phyloP scores from a whole-genome alignment of 768 basidiomycete genomes.

The Mycena albidolilacea region DNA sequence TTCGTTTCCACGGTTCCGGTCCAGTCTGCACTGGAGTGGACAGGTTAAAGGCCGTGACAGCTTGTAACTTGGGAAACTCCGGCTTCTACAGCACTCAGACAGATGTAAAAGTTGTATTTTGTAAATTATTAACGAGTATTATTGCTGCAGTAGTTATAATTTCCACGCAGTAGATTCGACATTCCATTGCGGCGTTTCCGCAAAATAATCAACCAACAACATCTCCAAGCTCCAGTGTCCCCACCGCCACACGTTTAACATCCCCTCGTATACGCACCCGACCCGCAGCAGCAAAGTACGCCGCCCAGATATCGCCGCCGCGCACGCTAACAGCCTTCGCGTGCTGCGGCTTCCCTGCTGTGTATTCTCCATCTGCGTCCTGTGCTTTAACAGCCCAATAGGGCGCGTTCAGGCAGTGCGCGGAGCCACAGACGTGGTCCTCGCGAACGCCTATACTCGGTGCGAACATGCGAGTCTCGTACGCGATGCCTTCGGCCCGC shows the following conservation, averaged over 20 bases:
- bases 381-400: conserved; percentile 30
- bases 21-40: too few relatives aligned
- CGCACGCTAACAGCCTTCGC: conserved; percentile 30
- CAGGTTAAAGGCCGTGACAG: too few relatives aligned
- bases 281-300: conserved; percentile 6
- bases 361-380: not conserved
- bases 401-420: conserved; percentile 33
- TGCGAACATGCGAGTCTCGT: conserved; percentile 35
- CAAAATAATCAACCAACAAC: not conserved
- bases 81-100: too few relatives aligned
- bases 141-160: too few relatives aligned
- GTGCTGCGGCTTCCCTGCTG: conserved; percentile 9
- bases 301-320: conserved; percentile 27
- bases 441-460: conserved; percentile 24
- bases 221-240: conserved; percentile 21
- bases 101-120: too few relatives aligned
- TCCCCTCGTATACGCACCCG: conserved; percentile 23
- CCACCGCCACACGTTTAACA: conserved; percentile 20
- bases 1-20: too few relatives aligned
- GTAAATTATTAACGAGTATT: too few relatives aligned
- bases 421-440: conserved; percentile 34
- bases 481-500: conserved; percentile 12
- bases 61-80: too few relatives aligned
- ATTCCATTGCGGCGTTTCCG: too few relatives aligned
- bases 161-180: too few relatives aligned